A percentile compares a stretch with the other conserved stretches of the same genome.
Evolutionary conservation across 306 rosid species (phyloP).

Genomic region (Boehmeria nivea): DNA sequence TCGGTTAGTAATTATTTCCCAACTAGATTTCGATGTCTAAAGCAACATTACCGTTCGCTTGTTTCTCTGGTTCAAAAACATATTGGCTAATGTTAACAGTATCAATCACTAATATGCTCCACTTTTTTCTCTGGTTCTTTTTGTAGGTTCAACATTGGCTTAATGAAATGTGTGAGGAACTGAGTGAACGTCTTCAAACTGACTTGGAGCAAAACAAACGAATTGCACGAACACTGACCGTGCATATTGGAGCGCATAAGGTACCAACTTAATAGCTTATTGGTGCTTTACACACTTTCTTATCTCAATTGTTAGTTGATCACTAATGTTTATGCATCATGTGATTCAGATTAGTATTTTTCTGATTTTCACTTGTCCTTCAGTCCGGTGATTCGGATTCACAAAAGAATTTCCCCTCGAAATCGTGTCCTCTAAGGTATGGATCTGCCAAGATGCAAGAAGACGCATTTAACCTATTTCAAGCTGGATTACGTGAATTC

Average conservation of each 20-base stretch:
- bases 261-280: too few relatives aligned
- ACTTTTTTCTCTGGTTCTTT: background rate
- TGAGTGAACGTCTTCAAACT: slow-evolving; percentile 68
- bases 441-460: slow-evolving; percentile 87
- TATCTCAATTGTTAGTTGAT: too few relatives aligned
- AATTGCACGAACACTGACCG: slow-evolving; percentile 69
- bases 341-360: too few relatives aligned
- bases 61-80: slow-evolving; percentile 10
- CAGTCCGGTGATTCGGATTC: slow-evolving; percentile 67
- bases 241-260: slow-evolving; percentile 78
- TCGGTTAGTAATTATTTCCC: slow-evolving; percentile 45
- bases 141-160: slow-evolving; percentile 85
- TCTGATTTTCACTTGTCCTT: slow-evolving; percentile 28
- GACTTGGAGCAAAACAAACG: slow-evolving; percentile 83
- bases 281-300: slow-evolving; percentile 7
- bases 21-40: background rate
- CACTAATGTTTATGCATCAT: background rate
- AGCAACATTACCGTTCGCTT: background rate
- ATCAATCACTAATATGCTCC: too few relatives aligned
- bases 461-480: slow-evolving; percentile 80
- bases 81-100: too few relatives aligned
- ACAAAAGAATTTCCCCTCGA: slow-evolving; percentile 77
- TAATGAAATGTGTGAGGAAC: slow-evolving; percentile 73
- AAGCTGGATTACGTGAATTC: slow-evolving; percentile 76
- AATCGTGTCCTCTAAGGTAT: slow-evolving; percentile 85